These are phyloP conservation scores for Cercospora sp. DNA, from an alignment of 2,329 filamentous ascomycete genomes.

Conservation along the genomic window DNA sequence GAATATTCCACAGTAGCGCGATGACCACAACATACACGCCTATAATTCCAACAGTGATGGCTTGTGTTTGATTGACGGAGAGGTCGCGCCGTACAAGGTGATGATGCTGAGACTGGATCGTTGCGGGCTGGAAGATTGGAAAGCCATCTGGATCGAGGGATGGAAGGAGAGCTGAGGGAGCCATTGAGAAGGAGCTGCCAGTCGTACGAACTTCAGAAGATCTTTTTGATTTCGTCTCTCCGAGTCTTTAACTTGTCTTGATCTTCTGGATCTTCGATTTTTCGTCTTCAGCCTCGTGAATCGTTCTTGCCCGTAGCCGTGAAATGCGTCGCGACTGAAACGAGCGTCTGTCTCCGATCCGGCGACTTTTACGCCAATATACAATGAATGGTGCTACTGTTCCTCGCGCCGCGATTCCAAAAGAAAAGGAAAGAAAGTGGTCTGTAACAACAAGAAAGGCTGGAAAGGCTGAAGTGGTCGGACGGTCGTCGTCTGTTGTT, in stretches of 20 bases:
- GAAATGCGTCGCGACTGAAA: neutral
- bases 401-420: neutral
- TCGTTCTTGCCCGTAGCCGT: neutral
- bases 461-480: neutral
- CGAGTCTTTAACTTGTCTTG: neutral
- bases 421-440: neutral
- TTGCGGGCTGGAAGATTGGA: neutral
- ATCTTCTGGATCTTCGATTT: neutral
- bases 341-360: neutral
- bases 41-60: slow-evolving; percentile 70
- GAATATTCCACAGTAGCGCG: slow-evolving; percentile 75
- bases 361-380: neutral
- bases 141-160: slow-evolving; percentile 5
- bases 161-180: neutral
- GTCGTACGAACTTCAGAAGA: neutral
- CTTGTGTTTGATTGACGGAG: slow-evolving; percentile 66
- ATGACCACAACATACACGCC: slow-evolving; percentile 71
- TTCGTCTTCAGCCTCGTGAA: neutral
- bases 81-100: slow-evolving; percentile 55
- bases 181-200: neutral
- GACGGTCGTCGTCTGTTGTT: neutral
- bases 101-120: neutral
- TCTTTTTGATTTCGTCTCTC: neutral
- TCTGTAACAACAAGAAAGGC: neutral
- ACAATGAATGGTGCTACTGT: neutral